These are phyloP conservation scores for Plasmodium billcollinsi DNA, from an alignment of 169 alveolate genomes.

Conservation along the genomic window DNA sequence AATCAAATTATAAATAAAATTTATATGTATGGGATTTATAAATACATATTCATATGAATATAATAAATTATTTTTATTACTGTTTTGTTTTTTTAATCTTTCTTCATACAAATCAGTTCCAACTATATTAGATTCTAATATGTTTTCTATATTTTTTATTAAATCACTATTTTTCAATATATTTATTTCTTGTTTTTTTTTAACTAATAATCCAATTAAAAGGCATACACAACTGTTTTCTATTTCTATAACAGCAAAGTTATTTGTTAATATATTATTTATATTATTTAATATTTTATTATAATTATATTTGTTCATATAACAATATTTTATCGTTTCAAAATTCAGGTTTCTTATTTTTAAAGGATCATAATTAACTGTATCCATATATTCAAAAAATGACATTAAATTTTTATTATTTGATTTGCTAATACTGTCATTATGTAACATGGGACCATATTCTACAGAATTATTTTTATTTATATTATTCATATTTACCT, in stretches of 20 bases:
- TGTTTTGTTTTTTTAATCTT: constrained; percentile 14
- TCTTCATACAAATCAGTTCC: constrained; percentile 32
- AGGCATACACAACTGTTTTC: constrained; percentile 76
- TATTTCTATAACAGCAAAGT: constrained; percentile 48
- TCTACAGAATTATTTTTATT: no score
- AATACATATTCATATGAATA: no score
- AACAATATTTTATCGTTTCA: constrained; percentile 1
- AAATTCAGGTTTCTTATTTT: constrained; percentile 17
- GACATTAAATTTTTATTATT: constrained; percentile 5
- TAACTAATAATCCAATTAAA: constrained; percentile 47
- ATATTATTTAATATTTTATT: constrained; percentile 22
- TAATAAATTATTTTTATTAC: neutral
- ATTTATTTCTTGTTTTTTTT: constrained; percentile 28
- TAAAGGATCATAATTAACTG: constrained; percentile 5
- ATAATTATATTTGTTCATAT: neutral
- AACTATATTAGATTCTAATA: constrained; percentile 47
- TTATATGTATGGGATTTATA: constrained; percentile 10
- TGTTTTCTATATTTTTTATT: constrained; percentile 27
- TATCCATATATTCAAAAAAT: constrained; percentile 8
- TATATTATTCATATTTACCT: neutral
- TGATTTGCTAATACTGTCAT: no score
- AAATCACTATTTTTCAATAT: constrained; percentile 11
- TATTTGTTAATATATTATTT: constrained; percentile 20
- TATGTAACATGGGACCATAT: no score
- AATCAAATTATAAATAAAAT: constrained; percentile 46